phyloP scores from a whole-genome alignment of 352 stramenopile genomes.

The Globisporangium splendens region DNA sequence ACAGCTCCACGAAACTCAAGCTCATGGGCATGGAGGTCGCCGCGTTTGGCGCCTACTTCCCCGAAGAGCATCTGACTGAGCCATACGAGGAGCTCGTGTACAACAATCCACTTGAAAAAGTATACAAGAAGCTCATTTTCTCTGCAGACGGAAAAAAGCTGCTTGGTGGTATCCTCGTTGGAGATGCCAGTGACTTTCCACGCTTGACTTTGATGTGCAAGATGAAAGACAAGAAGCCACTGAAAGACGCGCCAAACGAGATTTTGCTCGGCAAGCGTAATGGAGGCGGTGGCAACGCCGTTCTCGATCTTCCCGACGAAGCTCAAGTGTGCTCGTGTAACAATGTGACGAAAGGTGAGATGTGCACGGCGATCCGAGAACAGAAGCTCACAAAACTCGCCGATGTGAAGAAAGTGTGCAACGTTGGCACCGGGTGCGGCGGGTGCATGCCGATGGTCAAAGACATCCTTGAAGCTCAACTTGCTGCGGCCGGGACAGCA shows the following conservation, averaged over 20 bases:
- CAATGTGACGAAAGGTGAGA: constrained; percentile 84
- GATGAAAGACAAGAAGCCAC: constrained; percentile 44
- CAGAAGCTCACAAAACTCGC: constrained; percentile 68
- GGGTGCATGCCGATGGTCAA: constrained; percentile 91
- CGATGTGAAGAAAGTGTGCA: constrained; percentile 83
- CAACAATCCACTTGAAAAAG: constrained; percentile 85
- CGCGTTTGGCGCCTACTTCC: constrained; percentile 84
- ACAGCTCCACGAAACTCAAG: constrained; percentile 93
- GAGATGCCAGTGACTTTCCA: constrained; percentile 89
- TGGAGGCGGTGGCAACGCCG: constrained; percentile 23
- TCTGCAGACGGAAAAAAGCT: constrained; percentile 72
- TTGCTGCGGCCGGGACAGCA: constrained; percentile 80
- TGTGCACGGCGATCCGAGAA: constrained; percentile 70
- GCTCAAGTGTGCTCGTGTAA: constrained; percentile 92
- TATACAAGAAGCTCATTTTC: constrained; percentile 94
- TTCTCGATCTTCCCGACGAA: constrained; percentile 68
- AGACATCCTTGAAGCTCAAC: constrained; percentile 75
- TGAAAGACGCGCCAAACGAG: constrained; percentile 45
- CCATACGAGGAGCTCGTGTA: constrained; percentile 74
- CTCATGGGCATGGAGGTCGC: constrained; percentile 93
- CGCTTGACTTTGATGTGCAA: constrained; percentile 65
- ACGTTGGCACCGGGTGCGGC: constrained; percentile 87
- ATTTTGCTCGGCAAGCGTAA: constrained; percentile 57
- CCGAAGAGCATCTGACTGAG: constrained; percentile 67
- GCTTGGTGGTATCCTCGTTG: constrained; percentile 89